Conservation (phyloP, 1,284 basidiomycete species). For the Phenoliferia sp. region DNA sequence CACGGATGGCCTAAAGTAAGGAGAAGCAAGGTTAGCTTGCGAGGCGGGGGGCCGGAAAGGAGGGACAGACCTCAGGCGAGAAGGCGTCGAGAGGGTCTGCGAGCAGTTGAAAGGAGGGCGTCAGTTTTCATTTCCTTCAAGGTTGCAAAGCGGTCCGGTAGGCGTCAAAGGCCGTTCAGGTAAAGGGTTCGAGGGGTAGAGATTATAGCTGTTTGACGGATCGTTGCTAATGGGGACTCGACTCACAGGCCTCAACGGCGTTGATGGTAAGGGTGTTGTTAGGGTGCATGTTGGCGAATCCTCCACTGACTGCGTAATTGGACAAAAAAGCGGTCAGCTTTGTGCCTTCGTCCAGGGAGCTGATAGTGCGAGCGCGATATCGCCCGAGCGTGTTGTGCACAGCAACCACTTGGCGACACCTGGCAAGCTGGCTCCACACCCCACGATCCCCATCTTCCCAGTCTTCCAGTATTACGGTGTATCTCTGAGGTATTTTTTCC, state of each 20-base stretch:
- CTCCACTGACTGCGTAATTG: conserved; percentile 72
- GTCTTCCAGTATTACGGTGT: too few species aligned
- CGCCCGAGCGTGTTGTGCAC: neutral
- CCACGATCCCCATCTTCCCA: too few species aligned
- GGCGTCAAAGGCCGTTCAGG: too few species aligned
- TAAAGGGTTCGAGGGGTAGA: too few species aligned
- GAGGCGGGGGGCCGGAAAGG: too few species aligned
- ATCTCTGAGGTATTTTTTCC: neutral
- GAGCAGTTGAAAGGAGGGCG: neutral
- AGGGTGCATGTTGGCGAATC: conserved; percentile 96
- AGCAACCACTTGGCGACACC: neutral
- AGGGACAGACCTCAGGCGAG: conserved; percentile 64
- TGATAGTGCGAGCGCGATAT: neutral
- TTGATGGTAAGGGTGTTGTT: conserved; percentile 97
- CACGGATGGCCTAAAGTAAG: conserved; percentile 74
- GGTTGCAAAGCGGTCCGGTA: too few species aligned
- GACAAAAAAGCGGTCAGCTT: neutral
- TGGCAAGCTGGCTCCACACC: too few species aligned
- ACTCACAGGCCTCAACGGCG: conserved; percentile 77
- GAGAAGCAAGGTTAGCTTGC: neutral
- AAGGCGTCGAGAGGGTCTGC: conserved; percentile 76
- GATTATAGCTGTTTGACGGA: too few species aligned
- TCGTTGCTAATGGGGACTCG: too few species aligned
- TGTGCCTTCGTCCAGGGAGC: neutral
- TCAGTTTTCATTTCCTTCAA: neutral